Evolutionary conservation across 192 early-diverging fungal species (phyloP).

Genomic region (Neocallimastix lanati): DNA sequence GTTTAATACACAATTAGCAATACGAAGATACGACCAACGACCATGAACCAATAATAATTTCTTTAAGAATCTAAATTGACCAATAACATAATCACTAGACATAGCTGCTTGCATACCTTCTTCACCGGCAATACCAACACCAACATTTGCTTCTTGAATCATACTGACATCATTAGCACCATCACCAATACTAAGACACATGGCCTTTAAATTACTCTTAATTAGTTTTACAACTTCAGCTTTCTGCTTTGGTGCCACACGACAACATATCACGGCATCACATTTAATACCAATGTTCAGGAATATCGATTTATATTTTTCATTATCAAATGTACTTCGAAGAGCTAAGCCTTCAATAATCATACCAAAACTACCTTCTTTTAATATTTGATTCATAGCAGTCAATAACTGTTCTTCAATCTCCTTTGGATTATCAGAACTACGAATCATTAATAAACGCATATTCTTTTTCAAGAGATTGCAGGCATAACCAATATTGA

Average conservation of each 20-base stretch:
- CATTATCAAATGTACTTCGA: constrained; percentile 48
- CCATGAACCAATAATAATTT: constrained; percentile 82
- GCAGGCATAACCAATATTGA: constrained; percentile 34
- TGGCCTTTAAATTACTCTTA: constrained; percentile 61
- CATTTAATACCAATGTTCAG: constrained; percentile 61
- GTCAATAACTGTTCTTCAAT: not conserved
- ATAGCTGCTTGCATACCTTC: constrained; percentile 89
- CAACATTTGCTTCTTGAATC: constrained; percentile 81
- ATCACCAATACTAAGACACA: constrained; percentile 89
- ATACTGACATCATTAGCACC: constrained; percentile 60
- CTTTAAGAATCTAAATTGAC: constrained; percentile 70
- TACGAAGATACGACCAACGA: constrained; percentile 64
- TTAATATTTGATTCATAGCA: not conserved
- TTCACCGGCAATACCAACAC: constrained; percentile 83
- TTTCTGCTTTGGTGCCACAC: constrained; percentile 91
- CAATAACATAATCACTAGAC: constrained; percentile 84
- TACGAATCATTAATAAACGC: constrained; percentile 46
- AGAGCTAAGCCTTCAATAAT: constrained; percentile 86
- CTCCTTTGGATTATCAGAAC: constrained; percentile 23
- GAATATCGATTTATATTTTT: constrained; percentile 30
- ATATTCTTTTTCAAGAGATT: constrained; percentile 70
- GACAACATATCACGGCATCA: constrained; percentile 82
- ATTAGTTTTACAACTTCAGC: constrained; percentile 83
- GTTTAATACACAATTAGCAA: constrained; percentile 67
- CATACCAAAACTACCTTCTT: constrained; percentile 26